Evolutionary conservation across 2,329 filamentous ascomycete species (phyloP).

Genomic region (Aspergillus nomiae): DNA sequence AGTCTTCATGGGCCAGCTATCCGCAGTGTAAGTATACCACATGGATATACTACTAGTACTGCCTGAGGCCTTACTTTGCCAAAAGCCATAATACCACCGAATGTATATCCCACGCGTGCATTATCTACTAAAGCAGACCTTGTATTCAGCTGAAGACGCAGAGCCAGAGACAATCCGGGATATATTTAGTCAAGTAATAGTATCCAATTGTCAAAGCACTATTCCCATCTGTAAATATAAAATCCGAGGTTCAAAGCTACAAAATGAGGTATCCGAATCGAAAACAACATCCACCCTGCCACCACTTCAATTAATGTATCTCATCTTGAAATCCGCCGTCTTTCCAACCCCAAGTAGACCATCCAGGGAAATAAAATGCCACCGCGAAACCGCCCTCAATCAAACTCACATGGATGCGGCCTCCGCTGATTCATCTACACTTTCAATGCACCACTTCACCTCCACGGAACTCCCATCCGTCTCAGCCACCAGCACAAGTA

Average conservation of each 20-base stretch:
- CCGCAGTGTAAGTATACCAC: too few relatives aligned
- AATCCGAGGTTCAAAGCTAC: too few relatives aligned
- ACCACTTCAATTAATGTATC: background rate
- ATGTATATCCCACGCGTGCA: too few relatives aligned
- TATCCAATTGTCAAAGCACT: too few relatives aligned
- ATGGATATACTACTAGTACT: too few relatives aligned
- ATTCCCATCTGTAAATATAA: too few relatives aligned
- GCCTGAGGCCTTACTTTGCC: too few relatives aligned
- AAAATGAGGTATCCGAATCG: background rate
- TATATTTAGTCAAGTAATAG: background rate
- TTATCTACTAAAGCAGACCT: too few relatives aligned
- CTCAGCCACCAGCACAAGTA: slow-evolving; percentile 18
- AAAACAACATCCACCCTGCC: background rate
- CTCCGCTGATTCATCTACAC: slow-evolving; percentile 10
- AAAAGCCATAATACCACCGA: too few relatives aligned
- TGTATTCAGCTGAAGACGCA: background rate
- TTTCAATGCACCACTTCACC: slow-evolving; percentile 14
- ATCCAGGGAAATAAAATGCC: background rate
- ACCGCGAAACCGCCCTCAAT: background rate
- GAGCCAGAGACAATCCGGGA: background rate
- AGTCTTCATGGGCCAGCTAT: too few relatives aligned
- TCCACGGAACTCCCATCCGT: slow-evolving; percentile 16
- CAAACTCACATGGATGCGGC: slow-evolving; percentile 15
- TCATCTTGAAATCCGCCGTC: background rate
- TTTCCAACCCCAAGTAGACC: background rate